Conservation (phyloP, 2,329 filamentous ascomycete genomes). For the Colletotrichum truncatum region DNA sequence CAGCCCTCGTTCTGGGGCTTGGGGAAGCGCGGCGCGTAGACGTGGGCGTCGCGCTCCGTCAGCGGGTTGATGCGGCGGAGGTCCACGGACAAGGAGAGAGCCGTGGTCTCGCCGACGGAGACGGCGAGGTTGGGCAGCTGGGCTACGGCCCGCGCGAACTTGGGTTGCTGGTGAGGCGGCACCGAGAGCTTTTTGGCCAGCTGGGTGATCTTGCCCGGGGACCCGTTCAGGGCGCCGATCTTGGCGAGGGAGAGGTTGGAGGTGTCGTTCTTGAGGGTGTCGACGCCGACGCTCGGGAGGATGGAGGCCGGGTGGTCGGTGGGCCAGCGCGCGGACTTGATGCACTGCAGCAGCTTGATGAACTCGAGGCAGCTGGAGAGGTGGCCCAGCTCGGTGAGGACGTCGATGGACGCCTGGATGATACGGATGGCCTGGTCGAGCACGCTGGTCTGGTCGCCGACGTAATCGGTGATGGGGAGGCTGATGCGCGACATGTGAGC, state of each 20-base stretch:
- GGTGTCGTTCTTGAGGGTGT: conserved; percentile 50
- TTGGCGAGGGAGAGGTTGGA: conserved; percentile 50
- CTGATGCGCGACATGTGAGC: conserved; percentile 94
- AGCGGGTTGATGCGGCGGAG: conserved; percentile 75
- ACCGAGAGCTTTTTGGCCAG: conserved; percentile 63
- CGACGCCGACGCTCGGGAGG: conserved; percentile 73
- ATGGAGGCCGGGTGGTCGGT: conserved; percentile 82
- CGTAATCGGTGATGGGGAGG: conserved; percentile 95
- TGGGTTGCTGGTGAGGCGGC: conserved; percentile 49
- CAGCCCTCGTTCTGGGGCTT: conserved; percentile 95
- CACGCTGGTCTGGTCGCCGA: conserved; percentile 90
- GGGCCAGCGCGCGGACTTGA: conserved; percentile 94
- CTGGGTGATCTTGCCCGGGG: conserved; percentile 45
- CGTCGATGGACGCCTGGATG: conserved; percentile 93
- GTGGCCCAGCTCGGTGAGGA: conserved; percentile 88
- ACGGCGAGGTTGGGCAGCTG: conserved; percentile 77
- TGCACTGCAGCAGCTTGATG: conserved; percentile 86
- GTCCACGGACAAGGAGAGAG: conserved; percentile 69
- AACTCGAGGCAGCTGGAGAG: conserved; percentile 81
- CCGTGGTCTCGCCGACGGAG: conserved; percentile 67
- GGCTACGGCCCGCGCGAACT: conserved; percentile 67
- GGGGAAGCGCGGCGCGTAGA: conserved; percentile 89
- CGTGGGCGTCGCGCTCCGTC: conserved; percentile 72
- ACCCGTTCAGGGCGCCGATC: conserved; percentile 47
- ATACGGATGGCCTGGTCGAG: conserved; percentile 97